Percentiles rank a stretch among this genome's conserved stretches.
Evolutionary conservation across 2,329 filamentous ascomycete species (phyloP).

Genomic region (Teratosphaeria destructans): DNA sequence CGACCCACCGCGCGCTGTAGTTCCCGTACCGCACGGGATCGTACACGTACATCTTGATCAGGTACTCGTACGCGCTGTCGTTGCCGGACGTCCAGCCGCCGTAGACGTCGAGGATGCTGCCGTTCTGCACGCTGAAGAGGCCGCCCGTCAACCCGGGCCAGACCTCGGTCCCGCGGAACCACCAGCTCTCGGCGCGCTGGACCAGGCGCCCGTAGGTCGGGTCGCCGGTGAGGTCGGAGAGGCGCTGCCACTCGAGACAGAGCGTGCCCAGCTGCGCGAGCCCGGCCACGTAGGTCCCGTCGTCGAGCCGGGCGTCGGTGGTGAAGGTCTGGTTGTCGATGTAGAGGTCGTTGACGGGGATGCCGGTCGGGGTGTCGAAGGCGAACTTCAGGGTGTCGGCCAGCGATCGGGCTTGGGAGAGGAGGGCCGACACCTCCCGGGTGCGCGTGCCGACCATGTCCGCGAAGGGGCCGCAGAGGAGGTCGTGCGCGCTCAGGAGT

Average conservation of each 20-base stretch:
- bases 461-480: constrained; percentile 27
- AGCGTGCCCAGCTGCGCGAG: constrained; percentile 12
- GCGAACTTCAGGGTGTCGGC: not conserved
- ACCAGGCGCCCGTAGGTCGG: not conserved
- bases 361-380: not conserved
- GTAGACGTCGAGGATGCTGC: constrained; percentile 18
- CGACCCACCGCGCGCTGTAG: constrained; percentile 20
- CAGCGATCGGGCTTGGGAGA: not conserved
- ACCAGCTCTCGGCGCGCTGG: not conserved
- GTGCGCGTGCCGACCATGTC: not conserved
- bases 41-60: constrained; percentile 26
- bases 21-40: constrained; percentile 11
- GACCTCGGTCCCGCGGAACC: not conserved
- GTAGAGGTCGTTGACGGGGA: not conserved
- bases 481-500: constrained; percentile 73
- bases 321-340: not conserved
- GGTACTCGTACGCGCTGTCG: constrained; percentile 25
- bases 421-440: not conserved
- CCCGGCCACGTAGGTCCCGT: constrained; percentile 13
- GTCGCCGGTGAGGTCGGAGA: constrained; percentile 19
- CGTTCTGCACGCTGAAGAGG: constrained; percentile 16
- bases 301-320: constrained; percentile 5
- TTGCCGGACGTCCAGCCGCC: constrained; percentile 25
- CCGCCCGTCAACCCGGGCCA: constrained; percentile 17
- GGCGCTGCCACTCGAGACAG: constrained; percentile 15